phyloP scores from a whole-genome alignment of 495 filamentous ascomycete genomes.

The Talaromyces wortmannii region DNA sequence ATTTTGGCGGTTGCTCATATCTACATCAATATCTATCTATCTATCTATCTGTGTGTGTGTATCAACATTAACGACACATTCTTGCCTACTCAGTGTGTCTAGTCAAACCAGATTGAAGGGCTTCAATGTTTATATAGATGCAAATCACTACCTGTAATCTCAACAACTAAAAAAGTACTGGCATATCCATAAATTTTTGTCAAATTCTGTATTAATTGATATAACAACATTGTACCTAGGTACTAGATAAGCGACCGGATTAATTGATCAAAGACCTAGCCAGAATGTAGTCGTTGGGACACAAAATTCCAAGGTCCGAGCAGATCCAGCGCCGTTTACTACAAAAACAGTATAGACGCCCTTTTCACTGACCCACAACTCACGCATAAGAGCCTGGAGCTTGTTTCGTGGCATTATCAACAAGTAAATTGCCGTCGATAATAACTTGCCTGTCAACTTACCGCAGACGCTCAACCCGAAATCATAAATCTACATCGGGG shows the following conservation, averaged over 20 bases:
- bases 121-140: neutral
- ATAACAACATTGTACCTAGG: neutral
- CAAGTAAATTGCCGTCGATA: no score
- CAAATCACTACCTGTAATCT: neutral
- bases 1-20: no score
- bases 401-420: no score
- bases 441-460: no score
- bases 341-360: neutral
- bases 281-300: neutral
- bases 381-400: no score
- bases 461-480: no score
- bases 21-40: no score
- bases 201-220: neutral
- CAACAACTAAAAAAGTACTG: neutral
- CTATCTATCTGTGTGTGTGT: no score
- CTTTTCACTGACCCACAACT: no score
- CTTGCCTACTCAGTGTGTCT: no score
- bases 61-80: neutral
- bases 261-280: neutral
- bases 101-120: neutral
- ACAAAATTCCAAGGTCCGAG: neutral
- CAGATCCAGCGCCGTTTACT: neutral
- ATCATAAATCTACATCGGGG: no score
- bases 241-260: neutral
- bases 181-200: neutral